These are phyloP conservation scores for Turritis glabra DNA, from an alignment of 345 rosid species.

Conservation along the genomic window DNA sequence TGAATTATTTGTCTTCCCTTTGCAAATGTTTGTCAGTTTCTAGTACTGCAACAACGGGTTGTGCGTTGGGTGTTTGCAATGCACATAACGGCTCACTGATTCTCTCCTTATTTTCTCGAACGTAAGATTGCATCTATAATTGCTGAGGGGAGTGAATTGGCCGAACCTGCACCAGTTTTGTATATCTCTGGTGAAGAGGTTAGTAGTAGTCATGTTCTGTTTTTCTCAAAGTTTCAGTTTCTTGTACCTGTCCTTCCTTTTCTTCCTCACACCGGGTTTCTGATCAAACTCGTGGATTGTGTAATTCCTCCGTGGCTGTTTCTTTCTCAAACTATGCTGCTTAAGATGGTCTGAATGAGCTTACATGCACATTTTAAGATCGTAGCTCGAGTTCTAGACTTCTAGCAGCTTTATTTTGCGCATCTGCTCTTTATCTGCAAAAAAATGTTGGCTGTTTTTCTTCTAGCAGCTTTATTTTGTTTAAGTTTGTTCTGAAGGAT, in stretches of 20 bases:
- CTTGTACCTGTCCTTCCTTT: background rate
- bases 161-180: conserved; percentile 65
- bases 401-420: background rate
- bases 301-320: background rate
- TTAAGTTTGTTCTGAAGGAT: conserved; percentile 11
- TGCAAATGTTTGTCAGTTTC: background rate
- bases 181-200: conserved; percentile 98
- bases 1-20: background rate
- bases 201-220: conserved; percentile 20
- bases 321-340: background rate
- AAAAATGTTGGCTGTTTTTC: conserved; percentile 4
- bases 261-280: background rate
- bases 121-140: conserved; percentile 76
- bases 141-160: conserved; percentile 57
- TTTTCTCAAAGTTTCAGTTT: conserved; percentile 9
- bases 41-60: background rate
- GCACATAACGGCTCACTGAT: conserved; percentile 8
- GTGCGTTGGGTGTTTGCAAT: background rate
- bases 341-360: background rate
- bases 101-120: conserved; percentile 26
- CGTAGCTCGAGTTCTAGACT: background rate
- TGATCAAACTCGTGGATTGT: background rate
- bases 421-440: conserved; percentile 1
- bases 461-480: too few relatives aligned
- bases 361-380: conserved; percentile 17